A percentile compares a stretch with the other conserved stretches of the same genome.
Conservation (phyloP, 2,329 filamentous ascomycete genomes). For the Verticillium albo-atrum region DNA sequence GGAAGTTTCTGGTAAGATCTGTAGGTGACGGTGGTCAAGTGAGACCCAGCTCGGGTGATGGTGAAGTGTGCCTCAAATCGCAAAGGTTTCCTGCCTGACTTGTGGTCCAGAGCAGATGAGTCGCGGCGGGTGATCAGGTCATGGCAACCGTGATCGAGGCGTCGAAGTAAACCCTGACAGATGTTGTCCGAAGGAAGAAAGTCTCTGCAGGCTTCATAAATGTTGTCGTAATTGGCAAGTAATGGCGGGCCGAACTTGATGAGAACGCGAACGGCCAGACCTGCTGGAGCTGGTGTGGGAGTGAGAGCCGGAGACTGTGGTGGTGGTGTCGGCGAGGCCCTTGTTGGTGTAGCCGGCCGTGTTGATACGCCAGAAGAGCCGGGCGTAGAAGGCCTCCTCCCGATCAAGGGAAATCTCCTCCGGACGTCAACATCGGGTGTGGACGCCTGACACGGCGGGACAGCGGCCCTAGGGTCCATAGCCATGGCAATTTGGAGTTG, state of each 20-base stretch:
- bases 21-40: slow-evolving; percentile 40
- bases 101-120: slow-evolving; percentile 36
- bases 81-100: slow-evolving; percentile 35
- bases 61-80: slow-evolving; percentile 45
- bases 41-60: slow-evolving; percentile 33
- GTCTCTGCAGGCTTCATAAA: slow-evolving; percentile 40
- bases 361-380: neutral
- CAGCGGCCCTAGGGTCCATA: neutral
- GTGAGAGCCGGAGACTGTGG: neutral
- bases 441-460: neutral
- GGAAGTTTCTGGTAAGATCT: slow-evolving; percentile 46
- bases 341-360: neutral
- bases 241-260: slow-evolving; percentile 41
- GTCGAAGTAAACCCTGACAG: slow-evolving; percentile 43
- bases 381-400: neutral
- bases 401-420: neutral
- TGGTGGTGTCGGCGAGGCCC: neutral
- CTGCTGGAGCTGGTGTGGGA: neutral
- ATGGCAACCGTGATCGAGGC: slow-evolving; percentile 45
- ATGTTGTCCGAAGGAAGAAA: slow-evolving; percentile 41
- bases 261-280: slow-evolving; percentile 36
- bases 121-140: slow-evolving; percentile 52
- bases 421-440: neutral
- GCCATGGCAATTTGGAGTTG: neutral
- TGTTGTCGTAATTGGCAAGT: slow-evolving; percentile 36